Conservation (phyloP, 331 rosid genomes). For the Phaseolus coccineus region DNA sequence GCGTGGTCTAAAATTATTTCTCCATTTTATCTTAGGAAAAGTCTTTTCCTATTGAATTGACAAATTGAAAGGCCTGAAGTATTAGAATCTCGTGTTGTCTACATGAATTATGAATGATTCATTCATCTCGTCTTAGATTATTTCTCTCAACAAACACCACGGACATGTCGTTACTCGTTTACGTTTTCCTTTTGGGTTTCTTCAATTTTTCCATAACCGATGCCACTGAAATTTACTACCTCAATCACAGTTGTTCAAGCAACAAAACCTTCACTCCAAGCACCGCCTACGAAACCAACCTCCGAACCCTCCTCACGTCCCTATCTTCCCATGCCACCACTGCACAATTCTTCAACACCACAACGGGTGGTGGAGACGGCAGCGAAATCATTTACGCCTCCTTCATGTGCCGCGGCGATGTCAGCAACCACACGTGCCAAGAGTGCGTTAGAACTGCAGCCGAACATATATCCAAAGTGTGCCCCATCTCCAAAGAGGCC, state of each 20-base stretch:
- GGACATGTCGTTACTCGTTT: background rate
- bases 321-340: constrained; percentile 14
- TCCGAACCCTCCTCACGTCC: constrained; percentile 33
- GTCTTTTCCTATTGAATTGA: background rate
- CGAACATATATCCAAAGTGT: background rate
- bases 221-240: background rate
- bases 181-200: background rate
- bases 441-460: constrained; percentile 34
- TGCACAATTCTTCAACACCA: constrained; percentile 33
- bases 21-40: background rate
- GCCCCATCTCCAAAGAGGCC: constrained; percentile 12
- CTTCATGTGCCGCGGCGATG: constrained; percentile 20
- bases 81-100: background rate
- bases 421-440: constrained; percentile 35
- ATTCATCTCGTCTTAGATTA: too few species aligned
- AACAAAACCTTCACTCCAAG: constrained; percentile 22
- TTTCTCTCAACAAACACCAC: background rate
- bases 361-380: background rate
- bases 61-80: background rate
- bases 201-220: background rate
- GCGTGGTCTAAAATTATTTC: too few species aligned
- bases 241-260: constrained; percentile 24
- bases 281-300: constrained; percentile 17
- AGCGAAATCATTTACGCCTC: background rate
- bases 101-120: too few species aligned